Evolutionary conservation across 2,329 filamentous ascomycete genomes (phyloP).

Genomic region (Ophiostoma pallidulum): DNA sequence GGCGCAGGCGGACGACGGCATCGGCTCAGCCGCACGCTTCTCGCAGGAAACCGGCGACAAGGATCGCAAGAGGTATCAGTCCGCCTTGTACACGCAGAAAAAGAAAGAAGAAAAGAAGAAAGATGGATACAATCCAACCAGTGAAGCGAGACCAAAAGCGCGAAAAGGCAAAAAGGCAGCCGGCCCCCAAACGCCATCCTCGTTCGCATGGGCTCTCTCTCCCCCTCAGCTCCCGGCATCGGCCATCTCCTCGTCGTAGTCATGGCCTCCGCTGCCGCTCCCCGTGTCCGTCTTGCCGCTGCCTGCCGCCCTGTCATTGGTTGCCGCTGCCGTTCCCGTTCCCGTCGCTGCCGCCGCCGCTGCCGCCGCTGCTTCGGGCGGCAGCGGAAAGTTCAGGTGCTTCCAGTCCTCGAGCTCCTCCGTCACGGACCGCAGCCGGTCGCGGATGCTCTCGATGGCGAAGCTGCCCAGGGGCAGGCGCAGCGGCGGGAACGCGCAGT

Average conservation of each 20-base stretch:
- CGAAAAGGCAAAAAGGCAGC: no score
- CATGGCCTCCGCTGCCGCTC: neutral
- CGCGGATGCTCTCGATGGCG: constrained; percentile 90
- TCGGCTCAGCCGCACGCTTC: no score
- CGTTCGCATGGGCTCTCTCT: no score
- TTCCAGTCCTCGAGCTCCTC: constrained; percentile 96
- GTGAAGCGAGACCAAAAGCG: no score
- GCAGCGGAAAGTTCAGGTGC: constrained; percentile 60
- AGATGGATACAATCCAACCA: no score
- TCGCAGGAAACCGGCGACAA: no score
- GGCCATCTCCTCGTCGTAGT: constrained; percentile 8
- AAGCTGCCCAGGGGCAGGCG: constrained; percentile 83
- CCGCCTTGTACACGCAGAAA: no score
- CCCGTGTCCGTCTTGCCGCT: neutral
- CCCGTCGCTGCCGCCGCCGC: constrained; percentile 18
- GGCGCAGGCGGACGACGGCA: no score
- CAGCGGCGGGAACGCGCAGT: constrained; percentile 88
- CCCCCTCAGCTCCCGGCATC: constrained; percentile 1
- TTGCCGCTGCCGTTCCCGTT: neutral
- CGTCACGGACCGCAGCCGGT: constrained; percentile 79
- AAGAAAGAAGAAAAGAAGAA: no score
- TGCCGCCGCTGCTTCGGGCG: constrained; percentile 23
- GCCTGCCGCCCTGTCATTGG: neutral
- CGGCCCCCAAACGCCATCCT: neutral
- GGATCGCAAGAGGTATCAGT: no score